Evolutionary conservation across 306 rosid genomes (phyloP), one percentile per base, ranked within the genome.

Genomic region (Abrus pulchellus): DNA sequence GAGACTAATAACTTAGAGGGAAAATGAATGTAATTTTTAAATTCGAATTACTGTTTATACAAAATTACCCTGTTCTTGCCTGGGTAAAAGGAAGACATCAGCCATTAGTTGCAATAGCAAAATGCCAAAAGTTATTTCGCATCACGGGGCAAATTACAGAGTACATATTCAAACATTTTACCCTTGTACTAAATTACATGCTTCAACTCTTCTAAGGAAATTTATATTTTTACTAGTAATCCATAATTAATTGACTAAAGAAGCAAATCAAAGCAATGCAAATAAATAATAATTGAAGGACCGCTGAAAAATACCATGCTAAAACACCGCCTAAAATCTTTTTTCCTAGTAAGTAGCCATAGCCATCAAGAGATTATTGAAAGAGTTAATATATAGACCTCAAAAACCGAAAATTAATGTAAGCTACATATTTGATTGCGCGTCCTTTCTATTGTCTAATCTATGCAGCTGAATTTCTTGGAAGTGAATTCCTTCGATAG

Each of bases 31-130:
- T 43, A 28, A 27, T 73, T 43, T 43, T 73, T 29, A 3, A 0
- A 38, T 43, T 9, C 44, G 36, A 2, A 9, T 47, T 5, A 47
- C 74, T 69, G 75, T 32, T 68, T 68, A 32, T 49, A 8, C 11
- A 8, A 34, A 56, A 55, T 56, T 74, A 28, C 55, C 59, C 12
- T 75, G 45, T 30, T 60, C 45, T 44, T 65, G 49, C 60, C 30
- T 10, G 27, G 32, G 53, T 68, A 57, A 72, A 72, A 66, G 87
- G 52, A 57, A 53, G 69, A 63, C 74, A 53, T 43, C 60, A 63
- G 60, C 57, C 69, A 79, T 60, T 85, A 8, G 82, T 79, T 85
- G 83, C 83, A 49, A 48, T 32, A 64, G 65, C 49, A 75, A 85
- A 75, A 71, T 44, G 30, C 14, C 76, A 48, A 52, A 61, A 64